Evolutionary conservation across 1,284 basidiomycete genomes (phyloP), one percentile per base, ranked within the genome.

Genomic region (Ceratobasidium sp.): DNA sequence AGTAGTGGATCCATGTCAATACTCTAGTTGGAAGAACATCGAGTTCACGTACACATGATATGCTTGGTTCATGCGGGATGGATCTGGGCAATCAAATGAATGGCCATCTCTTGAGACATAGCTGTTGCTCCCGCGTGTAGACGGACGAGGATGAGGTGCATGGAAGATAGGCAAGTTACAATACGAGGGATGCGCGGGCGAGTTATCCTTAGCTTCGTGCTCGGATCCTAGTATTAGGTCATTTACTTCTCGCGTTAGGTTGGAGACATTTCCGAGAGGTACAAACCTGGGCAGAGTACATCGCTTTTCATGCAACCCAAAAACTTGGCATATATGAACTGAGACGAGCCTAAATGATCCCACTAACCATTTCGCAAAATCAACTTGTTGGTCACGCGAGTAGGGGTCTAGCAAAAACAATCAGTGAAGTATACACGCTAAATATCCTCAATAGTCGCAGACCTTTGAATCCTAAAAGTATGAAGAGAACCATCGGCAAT

Each of bases 1-100:
- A 17, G 40, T 23, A 17, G 17, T 40, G 23, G 50, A 38, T 17
- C 48, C 48, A 15, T 15, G 59, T 33, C 28, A 38, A 15, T 20
- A 61, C 59, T n/a, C 9, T 13, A 33, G 38, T 38, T 33, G 28
- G 12, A 7, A 38, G 15, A 61, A 59, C 85, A 89, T 28, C 83
- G n/a, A n/a, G n/a, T n/a, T n/a, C n/a, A n/a, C n/a, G n/a, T n/a
- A 91, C 90, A 91, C 87, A 80, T 91, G 90, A 80, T 73, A 80
- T 0, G 89, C 85, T 79, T 89, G 89, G 56, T 88, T 88, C 82
- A 89, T 82, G 2, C 88, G 85, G 0, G 85, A 85, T 0, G 90
- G 90, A 81, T 91, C 90, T 74, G 85, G 86, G 83, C 90, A 91
- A 1, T 82, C 74, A 80, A 90, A 91, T 3, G 86, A 82, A 80